Conservation (phyloP, 169 alveolate genomes). For the Eimeria sp. region DNA sequence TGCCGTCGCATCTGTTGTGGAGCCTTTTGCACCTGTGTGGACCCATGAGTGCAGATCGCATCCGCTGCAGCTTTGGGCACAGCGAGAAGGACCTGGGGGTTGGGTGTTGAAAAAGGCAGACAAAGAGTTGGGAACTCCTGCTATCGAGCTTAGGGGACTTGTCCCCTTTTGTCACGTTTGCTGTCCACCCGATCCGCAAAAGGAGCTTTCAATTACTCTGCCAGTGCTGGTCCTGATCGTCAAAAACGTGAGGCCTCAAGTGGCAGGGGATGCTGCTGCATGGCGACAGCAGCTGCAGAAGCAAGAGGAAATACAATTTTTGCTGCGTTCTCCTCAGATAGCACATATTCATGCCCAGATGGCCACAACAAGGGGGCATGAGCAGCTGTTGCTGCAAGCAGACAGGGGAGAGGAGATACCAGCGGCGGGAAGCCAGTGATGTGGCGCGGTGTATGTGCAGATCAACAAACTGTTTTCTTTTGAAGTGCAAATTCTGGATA, state of each 20-base stretch:
- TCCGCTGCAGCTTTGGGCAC: constrained; percentile 77
- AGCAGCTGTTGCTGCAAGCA: neutral
- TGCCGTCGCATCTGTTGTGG: neutral
- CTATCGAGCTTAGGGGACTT: constrained; percentile 64
- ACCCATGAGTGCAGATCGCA: constrained; percentile 44
- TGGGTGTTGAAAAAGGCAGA: constrained; percentile 31
- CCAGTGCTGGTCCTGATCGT: constrained; percentile 97
- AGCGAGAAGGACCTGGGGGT: constrained; percentile 20
- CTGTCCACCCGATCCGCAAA: constrained; percentile 94
- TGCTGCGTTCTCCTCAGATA: neutral
- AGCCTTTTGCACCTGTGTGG: neutral
- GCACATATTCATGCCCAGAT: neutral
- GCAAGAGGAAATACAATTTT: neutral
- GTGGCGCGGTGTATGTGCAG: constrained; percentile 84
- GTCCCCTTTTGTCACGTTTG: constrained; percentile 94
- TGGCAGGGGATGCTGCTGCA: neutral
- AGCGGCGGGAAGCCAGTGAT: neutral
- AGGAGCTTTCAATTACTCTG: constrained; percentile 95
- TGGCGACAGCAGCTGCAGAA: neutral
- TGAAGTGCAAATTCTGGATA: constrained; percentile 97
- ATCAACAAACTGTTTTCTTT: constrained; percentile 97
- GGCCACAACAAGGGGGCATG: neutral
- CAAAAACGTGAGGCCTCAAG: constrained; percentile 90
- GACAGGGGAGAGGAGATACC: neutral
- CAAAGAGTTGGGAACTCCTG: constrained; percentile 49